These are phyloP conservation scores for Boechera stricta DNA, from an alignment of 345 rosid species.

Conservation along the genomic window DNA sequence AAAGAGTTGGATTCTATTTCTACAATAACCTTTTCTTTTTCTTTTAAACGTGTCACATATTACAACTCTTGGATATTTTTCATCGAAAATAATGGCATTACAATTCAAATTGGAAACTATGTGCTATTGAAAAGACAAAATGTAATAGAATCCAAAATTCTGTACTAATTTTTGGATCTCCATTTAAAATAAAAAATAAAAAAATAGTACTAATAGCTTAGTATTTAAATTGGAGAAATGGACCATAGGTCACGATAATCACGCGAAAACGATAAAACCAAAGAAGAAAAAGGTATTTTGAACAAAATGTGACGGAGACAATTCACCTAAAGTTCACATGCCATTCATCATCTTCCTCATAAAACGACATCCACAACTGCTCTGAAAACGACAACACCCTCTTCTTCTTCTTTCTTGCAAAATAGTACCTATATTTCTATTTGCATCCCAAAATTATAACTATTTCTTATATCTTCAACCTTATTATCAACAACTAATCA, in stretches of 20 bases:
- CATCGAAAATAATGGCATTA: slow-evolving; percentile 1
- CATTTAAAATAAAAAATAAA: neutral
- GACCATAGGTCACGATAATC: slow-evolving; percentile 42
- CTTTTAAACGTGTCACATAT: neutral
- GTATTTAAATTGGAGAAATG: slow-evolving; percentile 9
- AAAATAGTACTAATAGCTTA: slow-evolving; percentile 13
- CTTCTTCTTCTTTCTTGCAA: neutral
- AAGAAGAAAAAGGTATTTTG: slow-evolving; percentile 12
- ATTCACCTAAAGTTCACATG: slow-evolving; percentile 42
- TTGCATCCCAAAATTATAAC: neutral
- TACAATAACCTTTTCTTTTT: slow-evolving; percentile 12
- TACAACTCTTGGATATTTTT: neutral
- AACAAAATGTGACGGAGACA: slow-evolving; percentile 33
- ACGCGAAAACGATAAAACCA: slow-evolving; percentile 37
- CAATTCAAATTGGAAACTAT: slow-evolving; percentile 36
- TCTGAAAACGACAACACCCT: slow-evolving; percentile 33
- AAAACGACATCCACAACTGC: slow-evolving; percentile 46
- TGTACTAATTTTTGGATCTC: slow-evolving; percentile 22
- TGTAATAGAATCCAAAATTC: slow-evolving; percentile 10
- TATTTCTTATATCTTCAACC: neutral
- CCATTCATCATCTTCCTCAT: slow-evolving; percentile 28
- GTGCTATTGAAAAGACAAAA: slow-evolving; percentile 12
- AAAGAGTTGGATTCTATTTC: slow-evolving; percentile 9
- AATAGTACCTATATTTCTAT: neutral
- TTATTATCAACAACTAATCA: neutral